Evolutionary conservation across 495 filamentous ascomycete species (phyloP), one percentile per base, ranked within the genome.

Genomic region (Neurospora sp.): DNA sequence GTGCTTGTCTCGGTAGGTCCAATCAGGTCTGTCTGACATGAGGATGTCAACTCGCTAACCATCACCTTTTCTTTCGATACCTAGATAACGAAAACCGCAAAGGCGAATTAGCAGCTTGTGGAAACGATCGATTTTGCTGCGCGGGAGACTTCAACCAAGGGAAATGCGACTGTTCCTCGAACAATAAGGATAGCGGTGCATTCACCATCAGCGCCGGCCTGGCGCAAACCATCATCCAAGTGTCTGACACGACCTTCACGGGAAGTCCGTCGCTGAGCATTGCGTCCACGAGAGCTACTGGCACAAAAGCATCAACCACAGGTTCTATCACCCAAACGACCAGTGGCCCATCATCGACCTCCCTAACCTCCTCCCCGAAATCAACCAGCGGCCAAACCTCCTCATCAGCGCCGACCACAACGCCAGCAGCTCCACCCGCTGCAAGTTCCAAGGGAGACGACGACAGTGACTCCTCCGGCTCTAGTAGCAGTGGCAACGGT

Each of bases 141-240:
- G 48, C 41, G 4, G 17, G 22, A n/a, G 76, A 76, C 48, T 75
- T 73, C 69, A 69, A 73, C n/a, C 37, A 22, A 6, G 81, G 81
- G 7, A 73, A 70, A 12, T 82, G 81, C 70, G 72, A 73, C 69
- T 82, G 81, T 70, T 48, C 44, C 1, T 74, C 44, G 38, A 72
- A 73, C 17, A 27, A 73, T 9, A 71, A 75, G 5, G 35, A 73
- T 7, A 76, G 59, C 17, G 74, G 75, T 3, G 73, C 74, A 8
- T 76, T 81, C 39, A 65, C 68, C 35, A 68, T 81, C 38, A 61
- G 31, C 22, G 68, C 69, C 3, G 78, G 78, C 2, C 7, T 74
- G 8, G 73, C 75, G 7, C 74, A 79, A 69, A 81, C 79, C 22
- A 81, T 82, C 42, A 76, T 82, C 16, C 77, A 76, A 14, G 74